Base-by-base conservation (phyloP, 2,329 filamentous ascomycete species). In the Epichloe sylvatica region DNA sequence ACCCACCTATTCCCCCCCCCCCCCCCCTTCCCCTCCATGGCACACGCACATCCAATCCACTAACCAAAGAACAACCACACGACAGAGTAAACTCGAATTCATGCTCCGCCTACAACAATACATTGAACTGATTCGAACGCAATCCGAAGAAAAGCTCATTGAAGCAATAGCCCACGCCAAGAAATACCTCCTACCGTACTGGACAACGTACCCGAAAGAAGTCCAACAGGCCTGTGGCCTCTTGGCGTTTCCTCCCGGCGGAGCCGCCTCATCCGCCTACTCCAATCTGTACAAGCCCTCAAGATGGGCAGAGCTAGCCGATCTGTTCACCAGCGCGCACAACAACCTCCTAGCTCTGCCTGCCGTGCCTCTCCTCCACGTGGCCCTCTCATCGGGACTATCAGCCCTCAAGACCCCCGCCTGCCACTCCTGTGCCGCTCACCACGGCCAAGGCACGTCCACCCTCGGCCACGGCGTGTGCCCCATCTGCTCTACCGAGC, bases 351-450 rank as follows among this genome's bases (percentile, higher is more conserved):
- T 95, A 54, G 82, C 83, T 15, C 78, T 98, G 0, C 90, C 92
- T 0, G 76, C 84, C 2, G 80, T 83, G 19, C 90, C 92, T 0
- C 78, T 96, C 17, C 79, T 98, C 25, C 88, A 97, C 67, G 84
- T 94, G 53, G 92, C 92, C 12, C 78, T 98, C 9, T 88, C 84
- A 1, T 89, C 90, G 0, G 92, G 92, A 7, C 77, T 98, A 9
- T 96, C 90, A 0, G 90, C 92, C 1, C 81, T 98, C 56, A 98
- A 98, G 67, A 97, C 92, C 1, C 92, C 92, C 0, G 83, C 88
- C 15, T 98, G 92, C 64, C 90, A 97, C 68, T 84, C 84, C 1
- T 70, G 73, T 21, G 70, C 77, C 4, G 75, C 77, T 1, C 67
- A 70, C 36, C 47, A 57, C 21, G 55, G 57, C 12, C 51, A 59